A percentile compares a stretch with the other conserved stretches of the same genome.
Conservation (phyloP, 2,329 filamentous ascomycete species). For the Xylariales sp. region DNA sequence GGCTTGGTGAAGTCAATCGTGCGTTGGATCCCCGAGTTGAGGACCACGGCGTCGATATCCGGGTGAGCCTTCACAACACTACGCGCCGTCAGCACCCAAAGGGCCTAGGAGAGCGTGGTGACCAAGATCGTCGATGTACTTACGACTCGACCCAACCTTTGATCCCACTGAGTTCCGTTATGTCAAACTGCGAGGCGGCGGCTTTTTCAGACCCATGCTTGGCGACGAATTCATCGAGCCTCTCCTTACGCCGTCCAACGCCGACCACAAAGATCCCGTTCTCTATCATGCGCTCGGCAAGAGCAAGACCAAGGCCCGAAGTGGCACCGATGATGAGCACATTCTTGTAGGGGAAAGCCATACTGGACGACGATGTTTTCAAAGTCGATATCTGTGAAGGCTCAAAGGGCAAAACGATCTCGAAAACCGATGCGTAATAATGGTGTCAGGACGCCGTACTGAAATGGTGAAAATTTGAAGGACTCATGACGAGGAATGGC, state of each 20-base stretch:
- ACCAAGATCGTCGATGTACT: too few species aligned
- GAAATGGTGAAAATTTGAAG: too few species aligned
- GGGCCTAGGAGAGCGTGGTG: too few species aligned
- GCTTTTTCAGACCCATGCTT: slow-evolving; percentile 10
- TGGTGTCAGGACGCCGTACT: too few species aligned
- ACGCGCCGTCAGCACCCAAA: not conserved
- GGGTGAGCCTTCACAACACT: slow-evolving; percentile 37
- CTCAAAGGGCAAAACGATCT: too few species aligned
- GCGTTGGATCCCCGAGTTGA: slow-evolving; percentile 54
- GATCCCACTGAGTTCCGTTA: slow-evolving; percentile 1
- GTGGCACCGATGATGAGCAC: slow-evolving; percentile 25
- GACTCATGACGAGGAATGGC: too few species aligned
- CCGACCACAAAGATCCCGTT: slow-evolving; percentile 48
- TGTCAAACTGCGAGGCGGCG: slow-evolving; percentile 1
- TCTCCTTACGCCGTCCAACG: slow-evolving; percentile 50
- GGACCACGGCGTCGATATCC: slow-evolving; percentile 49
- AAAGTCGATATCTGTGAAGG: too few species aligned
- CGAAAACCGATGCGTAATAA: too few species aligned
- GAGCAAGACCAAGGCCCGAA: slow-evolving; percentile 22
- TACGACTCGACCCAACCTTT: not conserved
- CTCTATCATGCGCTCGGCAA: slow-evolving; percentile 31
- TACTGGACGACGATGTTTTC: slow-evolving; percentile 5
- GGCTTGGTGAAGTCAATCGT: slow-evolving; percentile 42
- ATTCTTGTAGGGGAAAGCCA: slow-evolving; percentile 24
- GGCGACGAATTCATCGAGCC: slow-evolving; percentile 26